phyloP scores from a whole-genome alignment of 345 rosid species.

The Gossypium herbaceum region DNA sequence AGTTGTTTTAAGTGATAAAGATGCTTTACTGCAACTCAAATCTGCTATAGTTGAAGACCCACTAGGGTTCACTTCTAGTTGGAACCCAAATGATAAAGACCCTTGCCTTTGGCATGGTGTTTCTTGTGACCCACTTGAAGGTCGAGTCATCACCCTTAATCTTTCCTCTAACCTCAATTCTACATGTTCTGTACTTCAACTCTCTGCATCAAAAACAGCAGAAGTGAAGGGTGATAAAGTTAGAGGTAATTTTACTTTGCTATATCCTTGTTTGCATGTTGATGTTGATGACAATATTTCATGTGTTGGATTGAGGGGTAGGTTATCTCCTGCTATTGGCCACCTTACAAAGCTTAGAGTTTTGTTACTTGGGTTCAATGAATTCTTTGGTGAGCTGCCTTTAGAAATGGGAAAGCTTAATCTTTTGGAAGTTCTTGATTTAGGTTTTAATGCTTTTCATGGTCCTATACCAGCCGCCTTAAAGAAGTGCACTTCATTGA shows the following conservation, averaged over 20 bases:
- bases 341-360: slow-evolving; percentile 4
- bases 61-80: slow-evolving; percentile 39
- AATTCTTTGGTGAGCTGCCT: neutral
- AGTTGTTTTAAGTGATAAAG: slow-evolving; percentile 23
- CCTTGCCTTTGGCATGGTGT: slow-evolving; percentile 12
- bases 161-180: slow-evolving; percentile 2
- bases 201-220: slow-evolving; percentile 7
- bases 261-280: neutral
- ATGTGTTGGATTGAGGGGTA: neutral
- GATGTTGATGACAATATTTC: neutral
- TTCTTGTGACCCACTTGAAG: neutral
- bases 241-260: slow-evolving; percentile 7
- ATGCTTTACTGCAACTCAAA: slow-evolving; percentile 37
- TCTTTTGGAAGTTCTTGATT: slow-evolving; percentile 11
- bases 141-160: slow-evolving; percentile 5
- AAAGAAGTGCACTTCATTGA: neutral
- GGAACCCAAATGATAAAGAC: slow-evolving; percentile 42
- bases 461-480: neutral
- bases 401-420: neutral
- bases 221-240: neutral
- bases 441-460: slow-evolving; percentile 6
- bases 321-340: neutral
- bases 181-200: slow-evolving; percentile 26
- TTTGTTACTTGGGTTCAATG: slow-evolving; percentile 8
- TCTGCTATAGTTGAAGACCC: slow-evolving; percentile 40